Evolutionary conservation across 116 monocot genomes (phyloP).

Genomic region (Thalassia testudinum): DNA sequence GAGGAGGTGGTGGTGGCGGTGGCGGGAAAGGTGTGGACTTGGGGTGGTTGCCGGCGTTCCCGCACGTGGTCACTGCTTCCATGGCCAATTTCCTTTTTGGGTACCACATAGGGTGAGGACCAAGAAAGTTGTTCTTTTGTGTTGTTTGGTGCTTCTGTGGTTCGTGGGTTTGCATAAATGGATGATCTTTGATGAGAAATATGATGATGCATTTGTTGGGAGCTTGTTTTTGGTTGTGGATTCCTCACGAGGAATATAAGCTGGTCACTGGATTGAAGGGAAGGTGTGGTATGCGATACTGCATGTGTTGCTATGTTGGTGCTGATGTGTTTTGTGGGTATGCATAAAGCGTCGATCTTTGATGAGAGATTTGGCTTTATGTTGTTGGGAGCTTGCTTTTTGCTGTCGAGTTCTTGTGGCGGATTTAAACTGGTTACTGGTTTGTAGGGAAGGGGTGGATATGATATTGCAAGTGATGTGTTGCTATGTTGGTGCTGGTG

Average conservation of each 20-base stretch:
- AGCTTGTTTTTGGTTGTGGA: neutral
- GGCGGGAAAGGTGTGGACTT: conserved; percentile 12
- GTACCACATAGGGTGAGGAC: conserved; percentile 88
- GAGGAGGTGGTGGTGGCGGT: neutral
- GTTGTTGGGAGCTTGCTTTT: too few species aligned
- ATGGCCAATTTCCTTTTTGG: conserved; percentile 91
- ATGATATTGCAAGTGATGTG: too few species aligned
- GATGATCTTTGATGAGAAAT: neutral
- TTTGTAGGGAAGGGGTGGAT: too few species aligned
- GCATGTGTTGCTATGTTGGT: too few species aligned
- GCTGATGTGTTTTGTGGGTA: too few species aligned
- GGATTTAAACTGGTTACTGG: too few species aligned
- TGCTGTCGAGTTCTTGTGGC: too few species aligned
- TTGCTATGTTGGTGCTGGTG: too few species aligned
- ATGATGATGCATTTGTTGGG: too few species aligned
- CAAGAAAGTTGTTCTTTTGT: conserved; percentile 8
- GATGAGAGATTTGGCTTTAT: too few species aligned
- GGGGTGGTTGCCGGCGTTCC: conserved; percentile 70
- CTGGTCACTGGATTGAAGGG: neutral
- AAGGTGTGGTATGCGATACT: too few species aligned
- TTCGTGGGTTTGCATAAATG: neutral
- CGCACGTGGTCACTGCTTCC: conserved; percentile 65
- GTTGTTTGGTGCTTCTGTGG: neutral
- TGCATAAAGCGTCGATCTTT: too few species aligned
- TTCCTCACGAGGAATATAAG: neutral